These are phyloP conservation scores for Lagerstroemia fauriei DNA, from an alignment of 441 rosid genomes.

Conservation along the genomic window DNA sequence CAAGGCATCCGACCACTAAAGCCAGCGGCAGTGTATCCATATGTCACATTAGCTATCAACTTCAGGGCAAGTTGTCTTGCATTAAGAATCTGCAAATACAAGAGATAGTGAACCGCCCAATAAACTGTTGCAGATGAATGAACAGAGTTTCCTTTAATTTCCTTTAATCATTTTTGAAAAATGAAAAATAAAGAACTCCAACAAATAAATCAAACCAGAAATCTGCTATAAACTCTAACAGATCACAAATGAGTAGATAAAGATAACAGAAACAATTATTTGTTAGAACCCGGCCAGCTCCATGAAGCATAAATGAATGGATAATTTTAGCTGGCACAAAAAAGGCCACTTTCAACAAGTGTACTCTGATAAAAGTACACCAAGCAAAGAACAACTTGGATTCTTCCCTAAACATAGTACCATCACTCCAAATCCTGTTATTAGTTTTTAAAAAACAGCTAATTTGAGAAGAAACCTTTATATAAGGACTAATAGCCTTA, in stretches of 20 bases:
- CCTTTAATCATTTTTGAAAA: neutral
- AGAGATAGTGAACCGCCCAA: conserved; percentile 21
- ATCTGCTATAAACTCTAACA: neutral
- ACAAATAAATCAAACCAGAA: neutral
- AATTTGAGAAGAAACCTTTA: conserved; percentile 3
- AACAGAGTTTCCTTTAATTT: neutral
- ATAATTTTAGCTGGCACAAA: neutral
- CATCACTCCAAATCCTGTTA: neutral
- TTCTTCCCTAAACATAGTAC: neutral
- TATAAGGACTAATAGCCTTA: conserved; percentile 39
- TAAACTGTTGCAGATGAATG: neutral
- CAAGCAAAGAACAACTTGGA: neutral
- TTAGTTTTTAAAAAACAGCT: neutral
- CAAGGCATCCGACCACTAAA: conserved; percentile 99
- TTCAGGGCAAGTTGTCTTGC: conserved; percentile 98
- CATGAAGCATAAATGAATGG: neutral
- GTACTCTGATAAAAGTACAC: neutral
- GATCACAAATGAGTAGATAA: neutral
- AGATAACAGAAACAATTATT: neutral
- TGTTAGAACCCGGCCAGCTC: neutral
- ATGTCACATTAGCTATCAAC: conserved; percentile 95
- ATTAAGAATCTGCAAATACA: conserved; percentile 73
- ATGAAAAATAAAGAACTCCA: neutral
- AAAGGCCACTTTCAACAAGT: neutral
- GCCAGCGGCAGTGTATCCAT: conserved; percentile 98